phyloP scores from a whole-genome alignment of 2,329 filamentous ascomycete species.

The Aspergillus sp. region DNA sequence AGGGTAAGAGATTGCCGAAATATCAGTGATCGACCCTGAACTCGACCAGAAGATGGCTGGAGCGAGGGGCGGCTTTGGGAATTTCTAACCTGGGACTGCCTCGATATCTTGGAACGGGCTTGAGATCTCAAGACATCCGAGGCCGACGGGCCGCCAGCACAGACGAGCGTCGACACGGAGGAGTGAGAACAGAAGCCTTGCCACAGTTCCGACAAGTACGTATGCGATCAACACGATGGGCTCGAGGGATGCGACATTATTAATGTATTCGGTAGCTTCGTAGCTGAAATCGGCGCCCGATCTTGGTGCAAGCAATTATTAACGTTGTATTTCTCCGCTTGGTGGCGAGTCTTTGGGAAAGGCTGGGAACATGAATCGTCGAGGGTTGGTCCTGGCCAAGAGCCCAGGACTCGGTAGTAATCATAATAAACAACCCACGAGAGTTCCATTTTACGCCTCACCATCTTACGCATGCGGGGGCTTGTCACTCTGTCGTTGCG shows the following conservation, averaged over 20 bases:
- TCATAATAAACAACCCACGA: neutral
- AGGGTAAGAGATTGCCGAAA: neutral
- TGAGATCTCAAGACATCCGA: too few species aligned
- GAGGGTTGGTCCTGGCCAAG: neutral
- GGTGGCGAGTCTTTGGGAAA: too few species aligned
- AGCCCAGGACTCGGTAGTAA: neutral
- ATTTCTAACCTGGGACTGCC: neutral
- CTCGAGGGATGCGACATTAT: too few species aligned
- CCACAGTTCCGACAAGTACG: too few species aligned
- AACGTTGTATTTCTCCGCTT: neutral
- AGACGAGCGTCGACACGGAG: neutral
- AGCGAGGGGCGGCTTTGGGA: neutral
- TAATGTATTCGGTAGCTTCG: too few species aligned
- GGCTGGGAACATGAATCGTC: neutral
- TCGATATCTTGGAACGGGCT: too few species aligned
- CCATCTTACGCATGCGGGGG: too few species aligned
- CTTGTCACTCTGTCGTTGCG: neutral
- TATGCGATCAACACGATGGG: too few species aligned
- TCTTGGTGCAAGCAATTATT: neutral
- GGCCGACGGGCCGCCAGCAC: too few species aligned
- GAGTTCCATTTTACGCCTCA: neutral
- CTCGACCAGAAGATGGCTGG: neutral
- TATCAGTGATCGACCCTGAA: neutral
- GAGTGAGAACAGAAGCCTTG: too few species aligned
- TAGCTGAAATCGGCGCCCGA: too few species aligned